Conservation (phyloP, 2,329 filamentous ascomycete genomes). For the Cladorrhinum sp. region DNA sequence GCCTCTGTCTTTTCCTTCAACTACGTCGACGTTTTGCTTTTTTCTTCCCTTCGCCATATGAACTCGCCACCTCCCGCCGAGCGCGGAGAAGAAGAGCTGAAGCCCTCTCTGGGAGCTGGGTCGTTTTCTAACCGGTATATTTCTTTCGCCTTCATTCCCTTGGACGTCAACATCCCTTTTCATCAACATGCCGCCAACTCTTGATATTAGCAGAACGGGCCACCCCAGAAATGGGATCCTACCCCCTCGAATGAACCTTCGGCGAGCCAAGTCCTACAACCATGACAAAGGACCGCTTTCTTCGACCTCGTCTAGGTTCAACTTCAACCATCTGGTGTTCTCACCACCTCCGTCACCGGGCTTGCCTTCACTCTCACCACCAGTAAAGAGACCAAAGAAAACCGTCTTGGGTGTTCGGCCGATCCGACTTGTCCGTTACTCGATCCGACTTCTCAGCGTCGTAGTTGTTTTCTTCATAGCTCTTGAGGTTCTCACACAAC, state of each 20-base stretch:
- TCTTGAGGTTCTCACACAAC: constrained; percentile 43
- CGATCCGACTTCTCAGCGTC: constrained; percentile 48
- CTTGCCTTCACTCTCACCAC: constrained; percentile 64
- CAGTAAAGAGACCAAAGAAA: constrained; percentile 59
- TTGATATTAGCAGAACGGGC: constrained; percentile 44
- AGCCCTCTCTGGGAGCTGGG: constrained; percentile 1
- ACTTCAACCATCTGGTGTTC: constrained; percentile 65
- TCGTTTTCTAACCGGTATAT: constrained; percentile 11
- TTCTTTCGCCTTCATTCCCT: constrained; percentile 9
- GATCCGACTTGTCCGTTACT: constrained; percentile 54
- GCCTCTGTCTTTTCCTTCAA: neutral
- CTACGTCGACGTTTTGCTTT: neutral
- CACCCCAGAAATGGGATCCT: constrained; percentile 52
- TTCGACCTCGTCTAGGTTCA: constrained; percentile 61
- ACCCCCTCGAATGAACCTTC: constrained; percentile 57
- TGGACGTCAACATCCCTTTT: constrained; percentile 4
- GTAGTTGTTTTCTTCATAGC: constrained; percentile 47
- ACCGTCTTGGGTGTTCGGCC: constrained; percentile 46
- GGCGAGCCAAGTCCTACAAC: constrained; percentile 57
- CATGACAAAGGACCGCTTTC: constrained; percentile 54
- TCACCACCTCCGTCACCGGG: constrained; percentile 67
- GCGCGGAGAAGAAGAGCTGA: constrained; percentile 6
- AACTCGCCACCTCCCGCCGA: neutral
- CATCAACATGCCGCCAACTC: constrained; percentile 43
- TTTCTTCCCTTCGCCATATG: neutral